Conservation (phyloP, 805 yeast genomes). For the Sugiyamaella lignohabitans region DNA sequence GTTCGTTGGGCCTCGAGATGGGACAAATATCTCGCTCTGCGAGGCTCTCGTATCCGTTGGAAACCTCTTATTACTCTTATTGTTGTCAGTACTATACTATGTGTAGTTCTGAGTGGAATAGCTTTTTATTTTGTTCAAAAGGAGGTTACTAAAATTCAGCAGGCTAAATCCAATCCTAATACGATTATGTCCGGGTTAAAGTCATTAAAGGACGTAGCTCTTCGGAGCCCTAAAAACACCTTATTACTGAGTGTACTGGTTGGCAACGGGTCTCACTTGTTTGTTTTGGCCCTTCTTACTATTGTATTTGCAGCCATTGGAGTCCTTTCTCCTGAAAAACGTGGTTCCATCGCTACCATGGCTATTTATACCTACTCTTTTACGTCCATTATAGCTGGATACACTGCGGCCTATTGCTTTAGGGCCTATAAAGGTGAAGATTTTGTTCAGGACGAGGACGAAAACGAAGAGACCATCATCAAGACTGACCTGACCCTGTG, state of each 20-base stretch:
- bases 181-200: no score
- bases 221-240: background rate
- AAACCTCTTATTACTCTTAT: background rate
- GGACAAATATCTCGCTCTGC: background rate
- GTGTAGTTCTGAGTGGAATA: background rate
- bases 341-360: background rate
- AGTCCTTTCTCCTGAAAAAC: background rate
- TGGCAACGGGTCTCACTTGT: background rate
- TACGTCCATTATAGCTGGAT: background rate
- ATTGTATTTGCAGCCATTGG: background rate
- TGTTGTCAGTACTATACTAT: background rate
- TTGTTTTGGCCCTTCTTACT: background rate
- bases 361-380: background rate
- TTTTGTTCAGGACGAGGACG: background rate
- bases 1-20: background rate
- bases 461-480: background rate
- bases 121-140: background rate
- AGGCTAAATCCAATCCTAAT: no score
- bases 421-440: background rate
- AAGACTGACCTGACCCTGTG: background rate
- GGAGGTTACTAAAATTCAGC: background rate
- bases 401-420: background rate
- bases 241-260: background rate
- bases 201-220: no score
- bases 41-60: background rate